Percentiles rank a stretch among this genome's conserved stretches.
These are phyloP conservation scores for Iberis pinnata DNA, from an alignment of 345 rosid species.

Conservation along the genomic window DNA sequence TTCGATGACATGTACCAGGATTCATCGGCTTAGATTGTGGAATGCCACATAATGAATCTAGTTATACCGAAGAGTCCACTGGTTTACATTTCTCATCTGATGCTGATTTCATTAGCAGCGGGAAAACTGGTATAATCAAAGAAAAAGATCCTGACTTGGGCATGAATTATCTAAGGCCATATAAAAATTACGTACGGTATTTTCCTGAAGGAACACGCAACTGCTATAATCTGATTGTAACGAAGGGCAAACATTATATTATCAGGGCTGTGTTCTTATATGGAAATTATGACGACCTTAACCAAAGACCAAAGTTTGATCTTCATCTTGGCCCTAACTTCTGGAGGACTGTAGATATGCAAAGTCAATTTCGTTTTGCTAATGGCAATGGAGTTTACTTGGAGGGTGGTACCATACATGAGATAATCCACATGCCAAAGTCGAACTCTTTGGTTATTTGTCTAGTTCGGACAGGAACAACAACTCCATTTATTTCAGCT, in stretches of 20 bases:
- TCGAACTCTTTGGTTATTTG: neutral
- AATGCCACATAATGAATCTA: no score
- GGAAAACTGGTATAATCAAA: no score
- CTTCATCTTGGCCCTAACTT: slow-evolving; percentile 1
- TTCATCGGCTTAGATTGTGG: no score
- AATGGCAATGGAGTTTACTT: no score
- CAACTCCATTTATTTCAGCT: slow-evolving; percentile 1
- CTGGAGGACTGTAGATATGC: neutral
- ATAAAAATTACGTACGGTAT: neutral
- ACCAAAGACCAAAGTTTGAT: neutral
- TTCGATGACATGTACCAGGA: no score
- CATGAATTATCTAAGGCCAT: neutral
- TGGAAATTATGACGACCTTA: slow-evolving; percentile 3
- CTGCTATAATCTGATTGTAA: no score
- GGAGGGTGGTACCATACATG: no score
- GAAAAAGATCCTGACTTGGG: neutral
- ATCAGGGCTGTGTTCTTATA: slow-evolving; percentile 3
- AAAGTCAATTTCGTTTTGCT: no score
- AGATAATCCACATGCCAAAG: slow-evolving; percentile 4
- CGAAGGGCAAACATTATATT: neutral
- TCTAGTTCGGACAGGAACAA: slow-evolving; percentile 3
- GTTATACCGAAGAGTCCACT: no score
- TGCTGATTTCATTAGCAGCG: no score
- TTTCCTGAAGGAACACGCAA: slow-evolving; percentile 6
- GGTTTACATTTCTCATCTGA: no score